Evolutionary conservation across 1,284 basidiomycete species (phyloP).

Genomic region (Marasmius oreades): DNA sequence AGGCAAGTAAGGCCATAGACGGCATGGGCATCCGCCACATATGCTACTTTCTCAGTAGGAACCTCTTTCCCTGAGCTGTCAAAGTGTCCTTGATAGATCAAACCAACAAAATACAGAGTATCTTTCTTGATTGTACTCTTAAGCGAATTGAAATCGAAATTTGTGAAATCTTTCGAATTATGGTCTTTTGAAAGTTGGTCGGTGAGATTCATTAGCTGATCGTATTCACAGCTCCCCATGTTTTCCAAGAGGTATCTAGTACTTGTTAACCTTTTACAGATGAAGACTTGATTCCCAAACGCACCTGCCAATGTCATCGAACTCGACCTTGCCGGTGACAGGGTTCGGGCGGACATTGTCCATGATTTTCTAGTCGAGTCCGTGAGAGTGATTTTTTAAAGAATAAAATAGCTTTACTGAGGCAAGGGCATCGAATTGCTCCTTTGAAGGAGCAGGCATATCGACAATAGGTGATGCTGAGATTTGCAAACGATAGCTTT

Average conservation of each 20-base stretch:
- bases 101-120: neutral
- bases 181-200: constrained; percentile 22
- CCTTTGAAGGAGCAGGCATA: no score
- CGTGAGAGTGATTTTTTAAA: neutral
- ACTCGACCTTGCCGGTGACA: constrained; percentile 23
- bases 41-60: neutral
- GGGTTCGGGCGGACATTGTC: constrained; percentile 23
- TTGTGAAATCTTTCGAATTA: constrained; percentile 22
- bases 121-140: neutral
- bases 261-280: neutral
- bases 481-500: no score
- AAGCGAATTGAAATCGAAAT: constrained; percentile 28
- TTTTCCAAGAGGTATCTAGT: constrained; percentile 16
- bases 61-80: neutral
- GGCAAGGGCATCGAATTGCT: neutral
- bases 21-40: constrained; percentile 15
- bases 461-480: no score
- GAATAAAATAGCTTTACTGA: neutral
- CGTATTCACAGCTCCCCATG: constrained; percentile 13
- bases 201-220: constrained; percentile 19
- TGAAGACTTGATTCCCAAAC: neutral
- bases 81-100: neutral
- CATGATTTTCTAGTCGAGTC: constrained; percentile 11
- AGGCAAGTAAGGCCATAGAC: constrained; percentile 28
- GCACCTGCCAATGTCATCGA: constrained; percentile 26